Evolutionary conservation across 2,329 filamentous ascomycete species (phyloP).

Genomic region (Aspergillus pseudoterreus): DNA sequence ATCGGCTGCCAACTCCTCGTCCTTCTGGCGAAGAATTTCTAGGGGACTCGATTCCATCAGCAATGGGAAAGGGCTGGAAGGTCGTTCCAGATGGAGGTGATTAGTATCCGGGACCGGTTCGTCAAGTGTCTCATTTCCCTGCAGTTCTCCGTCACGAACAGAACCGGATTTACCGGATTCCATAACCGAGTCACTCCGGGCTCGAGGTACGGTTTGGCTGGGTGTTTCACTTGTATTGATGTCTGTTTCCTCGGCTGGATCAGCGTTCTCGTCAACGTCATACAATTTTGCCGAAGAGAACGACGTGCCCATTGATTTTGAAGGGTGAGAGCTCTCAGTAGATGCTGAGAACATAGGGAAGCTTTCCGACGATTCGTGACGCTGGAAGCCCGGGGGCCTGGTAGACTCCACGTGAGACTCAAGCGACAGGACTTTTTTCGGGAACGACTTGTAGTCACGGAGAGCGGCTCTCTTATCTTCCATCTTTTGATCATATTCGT

Average conservation of each 20-base stretch:
- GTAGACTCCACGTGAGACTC: conserved; percentile 36
- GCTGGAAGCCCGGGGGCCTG: conserved; percentile 36
- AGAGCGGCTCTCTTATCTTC: conserved; percentile 43
- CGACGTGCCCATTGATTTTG: conserved; percentile 51
- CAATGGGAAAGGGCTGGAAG: conserved; percentile 34
- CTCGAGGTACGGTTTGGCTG: conserved; percentile 1
- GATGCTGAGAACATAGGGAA: conserved; percentile 64
- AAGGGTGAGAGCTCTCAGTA: conserved; percentile 53
- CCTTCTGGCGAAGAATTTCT: conserved; percentile 11
- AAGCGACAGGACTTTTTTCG: conserved; percentile 49
- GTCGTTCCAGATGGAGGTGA: conserved; percentile 43
- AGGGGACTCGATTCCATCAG: conserved; percentile 34
- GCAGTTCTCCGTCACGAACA: conserved; percentile 15
- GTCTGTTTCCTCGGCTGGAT: conserved; percentile 19
- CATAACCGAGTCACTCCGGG: conserved; percentile 9
- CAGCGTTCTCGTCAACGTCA: conserved; percentile 16
- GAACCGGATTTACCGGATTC: conserved; percentile 11
- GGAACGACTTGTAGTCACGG: conserved; percentile 47
- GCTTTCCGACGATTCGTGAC: conserved; percentile 59
- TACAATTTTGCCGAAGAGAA: conserved; percentile 36
- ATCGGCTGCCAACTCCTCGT: not conserved
- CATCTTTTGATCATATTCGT: conserved; percentile 37
- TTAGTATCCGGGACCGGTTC: conserved; percentile 21
- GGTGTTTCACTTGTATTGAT: conserved; percentile 6
- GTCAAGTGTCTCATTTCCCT: conserved; percentile 22